Conservation (phyloP, 148 eudicot genomes). For the Pouteria glomerata region DNA sequence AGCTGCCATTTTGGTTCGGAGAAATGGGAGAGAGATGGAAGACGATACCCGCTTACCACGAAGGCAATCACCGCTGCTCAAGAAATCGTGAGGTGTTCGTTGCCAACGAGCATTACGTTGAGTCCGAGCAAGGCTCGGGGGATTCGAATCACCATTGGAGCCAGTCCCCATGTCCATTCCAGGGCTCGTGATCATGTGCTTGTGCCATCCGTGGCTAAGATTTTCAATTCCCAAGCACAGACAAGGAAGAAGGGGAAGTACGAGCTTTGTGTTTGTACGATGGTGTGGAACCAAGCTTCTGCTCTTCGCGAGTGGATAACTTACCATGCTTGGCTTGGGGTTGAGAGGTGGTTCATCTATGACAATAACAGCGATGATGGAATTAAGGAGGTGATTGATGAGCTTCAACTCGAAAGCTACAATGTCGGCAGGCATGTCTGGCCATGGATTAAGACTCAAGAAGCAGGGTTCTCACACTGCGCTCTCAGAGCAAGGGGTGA, state of each 20-base stretch:
- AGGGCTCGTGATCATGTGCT: slow-evolving; percentile 24
- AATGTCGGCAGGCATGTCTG: slow-evolving; percentile 72
- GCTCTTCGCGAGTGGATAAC: slow-evolving; percentile 75
- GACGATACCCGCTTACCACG: slow-evolving; percentile 22
- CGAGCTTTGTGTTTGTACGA: slow-evolving; percentile 85
- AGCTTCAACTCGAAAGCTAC: slow-evolving; percentile 51
- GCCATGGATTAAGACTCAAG: slow-evolving; percentile 99
- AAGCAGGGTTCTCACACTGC: slow-evolving; percentile 94
- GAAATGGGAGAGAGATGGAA: slow-evolving; percentile 22
- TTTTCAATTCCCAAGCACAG: slow-evolving; percentile 10
- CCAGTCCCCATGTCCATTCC: slow-evolving; percentile 17
- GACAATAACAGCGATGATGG: slow-evolving; percentile 90
- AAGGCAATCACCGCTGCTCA: slow-evolving; percentile 75
- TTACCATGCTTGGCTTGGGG: slow-evolving; percentile 89
- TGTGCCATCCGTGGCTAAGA: slow-evolving; percentile 74
- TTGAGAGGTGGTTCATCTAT: slow-evolving; percentile 82
- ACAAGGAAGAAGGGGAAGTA: slow-evolving; percentile 30
- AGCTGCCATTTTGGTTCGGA: slow-evolving; percentile 52
- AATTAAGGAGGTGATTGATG: slow-evolving; percentile 38
- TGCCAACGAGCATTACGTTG: slow-evolving; percentile 40
- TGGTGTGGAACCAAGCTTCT: slow-evolving; percentile 96
- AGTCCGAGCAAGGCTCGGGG: slow-evolving; percentile 22
- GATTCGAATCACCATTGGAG: slow-evolving; percentile 45
- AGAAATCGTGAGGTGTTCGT: slow-evolving; percentile 73
- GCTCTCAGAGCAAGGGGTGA: slow-evolving; percentile 62